A percentile compares a stretch with the other conserved stretches of the same genome.
phyloP scores from a whole-genome alignment of 139 green algal species.

The Coelastrella sp. region DNA sequence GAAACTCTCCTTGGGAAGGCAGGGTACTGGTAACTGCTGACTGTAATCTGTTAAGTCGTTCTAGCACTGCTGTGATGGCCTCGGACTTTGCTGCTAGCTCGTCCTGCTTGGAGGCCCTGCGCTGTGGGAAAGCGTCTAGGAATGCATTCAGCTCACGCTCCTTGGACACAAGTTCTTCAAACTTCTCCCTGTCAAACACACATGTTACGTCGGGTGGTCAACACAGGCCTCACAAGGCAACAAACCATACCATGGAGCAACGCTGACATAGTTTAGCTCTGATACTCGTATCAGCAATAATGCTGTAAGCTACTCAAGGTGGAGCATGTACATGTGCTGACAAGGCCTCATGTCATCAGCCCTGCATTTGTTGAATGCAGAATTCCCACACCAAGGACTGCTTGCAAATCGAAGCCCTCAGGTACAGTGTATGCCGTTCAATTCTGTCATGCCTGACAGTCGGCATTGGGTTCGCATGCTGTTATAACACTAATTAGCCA shows the following conservation, averaged over 20 bases:
- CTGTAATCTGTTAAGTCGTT: constrained; percentile 58
- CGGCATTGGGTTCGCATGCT: background rate
- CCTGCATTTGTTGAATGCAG: no score
- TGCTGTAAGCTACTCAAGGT: no score
- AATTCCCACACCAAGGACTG: no score
- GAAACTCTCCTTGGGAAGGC: constrained; percentile 65
- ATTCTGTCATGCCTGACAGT: no score
- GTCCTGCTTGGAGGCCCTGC: constrained; percentile 56
- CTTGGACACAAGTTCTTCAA: constrained; percentile 70
- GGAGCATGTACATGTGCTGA: no score
- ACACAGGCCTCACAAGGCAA: no score
- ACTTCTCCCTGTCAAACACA: constrained; percentile 61
- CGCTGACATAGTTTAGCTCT: background rate
- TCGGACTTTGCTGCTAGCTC: constrained; percentile 54
- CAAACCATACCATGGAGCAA: no score
- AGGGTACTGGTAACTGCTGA: constrained; percentile 13
- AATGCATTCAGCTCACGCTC: constrained; percentile 77
- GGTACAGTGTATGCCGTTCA: no score
- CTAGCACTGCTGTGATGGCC: constrained; percentile 61
- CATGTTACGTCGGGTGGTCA: background rate
- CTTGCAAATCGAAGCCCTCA: no score
- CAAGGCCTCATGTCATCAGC: no score
- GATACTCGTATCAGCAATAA: no score
- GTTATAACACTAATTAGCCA: background rate
- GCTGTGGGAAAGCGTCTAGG: constrained; percentile 70